Percentiles rank a stretch among this genome's conserved stretches.
Evolutionary conservation across 768 basidiomycete species (phyloP).

Genomic region (Boletus rubroflammeus): DNA sequence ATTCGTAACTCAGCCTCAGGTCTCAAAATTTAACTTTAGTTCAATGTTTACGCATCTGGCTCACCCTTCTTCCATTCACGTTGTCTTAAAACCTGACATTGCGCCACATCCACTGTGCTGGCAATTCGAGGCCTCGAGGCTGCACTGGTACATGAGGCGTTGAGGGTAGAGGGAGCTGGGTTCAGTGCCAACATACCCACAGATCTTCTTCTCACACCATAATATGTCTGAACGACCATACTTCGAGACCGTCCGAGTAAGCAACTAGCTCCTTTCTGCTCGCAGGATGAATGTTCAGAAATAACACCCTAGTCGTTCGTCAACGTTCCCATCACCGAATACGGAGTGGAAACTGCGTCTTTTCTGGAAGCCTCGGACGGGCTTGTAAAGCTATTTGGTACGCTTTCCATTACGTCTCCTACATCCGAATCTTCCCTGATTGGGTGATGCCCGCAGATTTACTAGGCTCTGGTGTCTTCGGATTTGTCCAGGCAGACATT

Average conservation of each 20-base stretch:
- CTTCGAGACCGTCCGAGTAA: constrained; percentile 67
- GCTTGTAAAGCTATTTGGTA: constrained; percentile 70
- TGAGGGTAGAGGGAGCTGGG: constrained; percentile 7
- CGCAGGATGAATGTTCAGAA: constrained; percentile 1
- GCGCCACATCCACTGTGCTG: constrained; percentile 22
- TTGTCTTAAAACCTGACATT: constrained; percentile 19
- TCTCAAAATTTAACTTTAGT: constrained; percentile 12
- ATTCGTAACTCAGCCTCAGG: constrained; percentile 15
- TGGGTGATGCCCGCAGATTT: constrained; percentile 45
- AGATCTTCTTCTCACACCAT: constrained; percentile 8
- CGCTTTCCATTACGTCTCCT: constrained; percentile 28
- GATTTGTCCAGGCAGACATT: constrained; percentile 71
- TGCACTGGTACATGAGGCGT: constrained; percentile 19
- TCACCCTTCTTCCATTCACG: constrained; percentile 17
- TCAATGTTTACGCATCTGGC: not conserved
- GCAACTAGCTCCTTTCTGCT: constrained; percentile 8
- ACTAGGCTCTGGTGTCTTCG: constrained; percentile 64
- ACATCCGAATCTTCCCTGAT: constrained; percentile 8
- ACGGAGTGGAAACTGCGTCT: constrained; percentile 71
- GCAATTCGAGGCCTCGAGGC: constrained; percentile 28
- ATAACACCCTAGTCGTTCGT: constrained; percentile 65
- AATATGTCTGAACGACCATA: constrained; percentile 43
- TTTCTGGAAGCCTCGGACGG: constrained; percentile 92
- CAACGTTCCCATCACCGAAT: constrained; percentile 72
- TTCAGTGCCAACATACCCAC: constrained; percentile 4